A percentile compares a stretch with the other conserved stretches of the same genome.
These are phyloP conservation scores for Nicotiana undulata DNA, from an alignment of 257 asterid genomes.

Conservation along the genomic window DNA sequence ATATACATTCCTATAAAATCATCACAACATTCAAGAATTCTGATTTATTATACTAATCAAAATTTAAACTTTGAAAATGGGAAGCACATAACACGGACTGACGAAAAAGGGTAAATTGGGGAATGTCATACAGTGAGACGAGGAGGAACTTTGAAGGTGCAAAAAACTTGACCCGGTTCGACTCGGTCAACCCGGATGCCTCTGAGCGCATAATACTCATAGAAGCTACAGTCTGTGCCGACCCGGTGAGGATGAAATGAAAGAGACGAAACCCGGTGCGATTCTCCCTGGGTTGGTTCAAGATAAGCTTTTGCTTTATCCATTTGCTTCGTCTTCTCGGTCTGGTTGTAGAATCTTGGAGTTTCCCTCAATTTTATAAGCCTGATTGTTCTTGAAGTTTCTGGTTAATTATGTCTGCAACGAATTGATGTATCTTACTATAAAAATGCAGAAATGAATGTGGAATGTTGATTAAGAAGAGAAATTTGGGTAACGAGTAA, in stretches of 20 bases:
- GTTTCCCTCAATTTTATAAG: background rate
- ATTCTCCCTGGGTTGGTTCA: conserved; percentile 21
- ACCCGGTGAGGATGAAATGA: conserved; percentile 43
- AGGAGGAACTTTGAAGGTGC: conserved; percentile 67
- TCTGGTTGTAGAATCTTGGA: background rate
- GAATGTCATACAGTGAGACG: conserved; percentile 54
- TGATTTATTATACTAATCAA: background rate
- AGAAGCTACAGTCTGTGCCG: conserved; percentile 44
- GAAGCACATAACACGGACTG: background rate
- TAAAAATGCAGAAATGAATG: background rate
- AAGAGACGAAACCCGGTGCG: conserved; percentile 37
- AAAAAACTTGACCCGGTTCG: conserved; percentile 44
- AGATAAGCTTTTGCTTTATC: conserved; percentile 42
- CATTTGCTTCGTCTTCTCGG: conserved; percentile 19
- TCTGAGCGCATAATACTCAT: conserved; percentile 46
- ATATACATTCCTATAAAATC: background rate
- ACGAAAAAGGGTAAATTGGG: background rate
- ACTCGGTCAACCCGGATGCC: conserved; percentile 56
- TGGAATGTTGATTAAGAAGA: background rate
- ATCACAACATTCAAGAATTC: background rate
- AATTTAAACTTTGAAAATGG: background rate
- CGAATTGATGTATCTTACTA: background rate
- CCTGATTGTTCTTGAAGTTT: background rate
- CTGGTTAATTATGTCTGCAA: background rate
- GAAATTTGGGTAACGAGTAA: background rate